These are phyloP conservation scores for Colletotrichum ledebouriae DNA, from an alignment of 2,329 filamentous ascomycete genomes.

Conservation along the genomic window DNA sequence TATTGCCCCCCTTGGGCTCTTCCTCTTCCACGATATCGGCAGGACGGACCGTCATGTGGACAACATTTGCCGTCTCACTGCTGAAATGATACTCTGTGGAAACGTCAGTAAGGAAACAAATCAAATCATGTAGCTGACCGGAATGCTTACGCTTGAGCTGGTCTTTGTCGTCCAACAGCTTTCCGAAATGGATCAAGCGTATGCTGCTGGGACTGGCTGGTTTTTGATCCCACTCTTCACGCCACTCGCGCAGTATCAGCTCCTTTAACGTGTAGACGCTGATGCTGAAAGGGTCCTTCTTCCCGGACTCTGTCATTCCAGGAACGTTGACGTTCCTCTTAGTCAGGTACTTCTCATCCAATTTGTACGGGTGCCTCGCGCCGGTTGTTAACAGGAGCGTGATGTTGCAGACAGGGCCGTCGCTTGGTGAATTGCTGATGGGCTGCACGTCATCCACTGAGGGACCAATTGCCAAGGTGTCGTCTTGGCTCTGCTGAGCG, in stretches of 20 bases:
- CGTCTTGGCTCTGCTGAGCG: constrained; percentile 51
- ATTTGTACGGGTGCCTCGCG: constrained; percentile 88
- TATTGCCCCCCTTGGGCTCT: constrained; percentile 77
- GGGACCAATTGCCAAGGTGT: constrained; percentile 59
- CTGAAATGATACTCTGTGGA: constrained; percentile 82
- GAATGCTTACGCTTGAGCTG: constrained; percentile 80
- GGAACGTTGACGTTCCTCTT: constrained; percentile 85
- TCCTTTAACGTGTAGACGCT: constrained; percentile 96
- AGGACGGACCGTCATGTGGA: constrained; percentile 95
- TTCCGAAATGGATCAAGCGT: constrained; percentile 91
- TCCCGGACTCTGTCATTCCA: constrained; percentile 69
- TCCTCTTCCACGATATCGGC: constrained; percentile 87
- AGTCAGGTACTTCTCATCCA: constrained; percentile 86
- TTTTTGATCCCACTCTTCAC: constrained; percentile 89
- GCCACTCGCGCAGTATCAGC: constrained; percentile 92
- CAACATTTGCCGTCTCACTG: constrained; percentile 80
- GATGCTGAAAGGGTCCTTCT: constrained; percentile 85
- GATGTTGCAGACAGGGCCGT: constrained; percentile 73
- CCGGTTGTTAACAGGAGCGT: constrained; percentile 86
- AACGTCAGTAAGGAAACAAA: constrained; percentile 21
- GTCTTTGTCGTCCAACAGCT: constrained; percentile 90
- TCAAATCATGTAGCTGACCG: not conserved
- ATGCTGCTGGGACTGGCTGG: constrained; percentile 91
- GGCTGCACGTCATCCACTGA: constrained; percentile 58
- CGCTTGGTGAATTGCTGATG: constrained; percentile 50